A percentile compares a stretch with the other conserved stretches of the same genome.
phyloP scores from a whole-genome alignment of 805 yeast species.

The Metschnikowia drakensbergensis region DNA sequence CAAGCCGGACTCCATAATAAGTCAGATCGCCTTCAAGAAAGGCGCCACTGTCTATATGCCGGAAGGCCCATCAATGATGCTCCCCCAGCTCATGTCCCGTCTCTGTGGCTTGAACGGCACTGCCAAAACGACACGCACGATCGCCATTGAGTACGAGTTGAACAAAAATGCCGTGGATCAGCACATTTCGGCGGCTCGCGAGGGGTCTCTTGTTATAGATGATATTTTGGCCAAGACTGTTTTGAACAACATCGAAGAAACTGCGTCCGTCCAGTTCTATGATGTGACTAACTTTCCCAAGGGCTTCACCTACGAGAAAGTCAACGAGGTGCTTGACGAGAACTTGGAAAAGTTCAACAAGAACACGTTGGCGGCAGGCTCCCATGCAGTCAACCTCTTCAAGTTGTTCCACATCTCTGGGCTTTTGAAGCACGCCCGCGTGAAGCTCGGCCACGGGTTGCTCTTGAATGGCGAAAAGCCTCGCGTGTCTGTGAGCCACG shows the following conservation, averaged over 20 bases:
- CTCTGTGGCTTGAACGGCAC: slow-evolving; percentile 47
- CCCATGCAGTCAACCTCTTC: slow-evolving; percentile 26
- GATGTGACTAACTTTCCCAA: slow-evolving; percentile 29
- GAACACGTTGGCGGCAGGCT: slow-evolving; percentile 10
- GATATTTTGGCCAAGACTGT: slow-evolving; percentile 11
- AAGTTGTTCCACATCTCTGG: slow-evolving; percentile 26
- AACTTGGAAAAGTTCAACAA: slow-evolving; percentile 11
- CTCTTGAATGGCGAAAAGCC: slow-evolving; percentile 18
- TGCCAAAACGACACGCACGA: slow-evolving; percentile 40
- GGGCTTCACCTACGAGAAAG: slow-evolving; percentile 57
- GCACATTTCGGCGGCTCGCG: slow-evolving; percentile 12
- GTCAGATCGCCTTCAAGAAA: slow-evolving; percentile 56
- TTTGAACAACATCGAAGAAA: slow-evolving; percentile 15
- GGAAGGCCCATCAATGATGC: slow-evolving; percentile 60
- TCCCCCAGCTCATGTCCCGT: slow-evolving; percentile 55
- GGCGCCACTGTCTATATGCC: slow-evolving; percentile 73
- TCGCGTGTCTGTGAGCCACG: slow-evolving; percentile 15
- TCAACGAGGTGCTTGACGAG: slow-evolving; percentile 47
- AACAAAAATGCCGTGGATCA: slow-evolving; percentile 19
- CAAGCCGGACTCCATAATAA: slow-evolving; percentile 35
- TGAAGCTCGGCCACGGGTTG: slow-evolving; percentile 21
- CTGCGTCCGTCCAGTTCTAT: slow-evolving; percentile 23
- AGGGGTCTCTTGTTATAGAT: background rate
- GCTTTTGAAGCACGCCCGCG: slow-evolving; percentile 23
- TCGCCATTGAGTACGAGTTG: slow-evolving; percentile 33